Evolutionary conservation across 2,329 filamentous ascomycete genomes (phyloP).

Genomic region (Thelonectria discophora): DNA sequence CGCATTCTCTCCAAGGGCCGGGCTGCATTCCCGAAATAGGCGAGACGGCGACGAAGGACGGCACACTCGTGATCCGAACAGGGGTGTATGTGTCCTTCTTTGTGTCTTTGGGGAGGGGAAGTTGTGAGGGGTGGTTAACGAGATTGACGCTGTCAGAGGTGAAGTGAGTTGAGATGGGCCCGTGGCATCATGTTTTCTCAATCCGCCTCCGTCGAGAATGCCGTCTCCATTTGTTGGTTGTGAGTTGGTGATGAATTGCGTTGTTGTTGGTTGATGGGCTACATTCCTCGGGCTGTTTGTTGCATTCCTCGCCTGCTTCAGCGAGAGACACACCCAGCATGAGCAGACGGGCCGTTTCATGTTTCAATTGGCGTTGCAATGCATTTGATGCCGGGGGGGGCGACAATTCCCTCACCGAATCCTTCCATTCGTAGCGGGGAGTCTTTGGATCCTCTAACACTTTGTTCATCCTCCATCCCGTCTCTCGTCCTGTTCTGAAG

Average conservation of each 20-base stretch:
- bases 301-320: constrained; percentile 11
- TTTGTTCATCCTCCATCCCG: neutral
- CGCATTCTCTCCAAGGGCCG: neutral
- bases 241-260: neutral
- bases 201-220: neutral
- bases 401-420: constrained; percentile 21
- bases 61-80: constrained; percentile 9
- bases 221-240: neutral
- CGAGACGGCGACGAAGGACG: constrained; percentile 23
- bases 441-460: neutral
- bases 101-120: neutral
- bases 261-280: no score
- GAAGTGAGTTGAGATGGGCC: constrained; percentile 20
- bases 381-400: neutral
- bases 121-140: constrained; percentile 22
- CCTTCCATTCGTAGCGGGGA: no score
- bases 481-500: neutral
- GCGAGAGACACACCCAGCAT: neutral
- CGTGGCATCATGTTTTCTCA: constrained; percentile 3
- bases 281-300: no score
- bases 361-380: constrained; percentile 9
- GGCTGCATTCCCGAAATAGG: constrained; percentile 29
- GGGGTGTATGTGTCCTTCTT: constrained; percentile 15
- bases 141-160: constrained; percentile 16
- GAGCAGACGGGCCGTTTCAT: neutral